Conservation (phyloP, 352 stramenopile species). For the Elongisporangium prolatum region DNA sequence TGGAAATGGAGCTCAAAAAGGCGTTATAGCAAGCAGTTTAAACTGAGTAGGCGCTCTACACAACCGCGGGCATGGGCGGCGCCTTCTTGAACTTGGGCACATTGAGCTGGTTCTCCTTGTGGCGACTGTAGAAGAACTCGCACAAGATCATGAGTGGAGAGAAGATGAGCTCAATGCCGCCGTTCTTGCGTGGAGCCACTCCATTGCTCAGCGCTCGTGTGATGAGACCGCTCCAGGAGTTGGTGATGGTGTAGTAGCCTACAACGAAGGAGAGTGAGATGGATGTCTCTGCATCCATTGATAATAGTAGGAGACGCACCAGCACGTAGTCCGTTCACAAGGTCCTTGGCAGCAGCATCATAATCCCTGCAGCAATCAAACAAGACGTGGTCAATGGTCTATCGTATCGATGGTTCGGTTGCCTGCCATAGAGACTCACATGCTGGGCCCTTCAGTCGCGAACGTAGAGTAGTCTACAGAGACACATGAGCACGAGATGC, state of each 20-base stretch:
- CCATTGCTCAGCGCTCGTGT: constrained; percentile 55
- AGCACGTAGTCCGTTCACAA: constrained; percentile 53
- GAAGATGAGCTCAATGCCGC: constrained; percentile 32
- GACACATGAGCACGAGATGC: neutral
- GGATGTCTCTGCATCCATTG: neutral
- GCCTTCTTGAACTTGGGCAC: neutral
- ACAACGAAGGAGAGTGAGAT: neutral
- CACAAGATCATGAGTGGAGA: neutral
- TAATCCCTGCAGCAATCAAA: constrained; percentile 9
- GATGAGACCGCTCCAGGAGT: constrained; percentile 41
- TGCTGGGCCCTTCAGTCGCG: constrained; percentile 10
- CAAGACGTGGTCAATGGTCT: neutral
- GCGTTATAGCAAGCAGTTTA: no score
- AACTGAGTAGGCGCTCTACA: neutral
- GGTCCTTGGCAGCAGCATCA: constrained; percentile 35
- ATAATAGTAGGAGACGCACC: neutral
- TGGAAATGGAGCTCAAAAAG: no score
- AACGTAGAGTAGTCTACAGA: constrained; percentile 33
- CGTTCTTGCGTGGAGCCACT: constrained; percentile 61
- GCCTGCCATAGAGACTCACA: neutral
- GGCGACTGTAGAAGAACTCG: neutral
- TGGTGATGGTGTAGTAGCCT: constrained; percentile 63
- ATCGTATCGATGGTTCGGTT: neutral
- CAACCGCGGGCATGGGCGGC: neutral
- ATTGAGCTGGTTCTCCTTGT: neutral